These are phyloP conservation scores for Lyophyllum decastes DNA, from an alignment of 768 basidiomycete genomes.

Conservation along the genomic window DNA sequence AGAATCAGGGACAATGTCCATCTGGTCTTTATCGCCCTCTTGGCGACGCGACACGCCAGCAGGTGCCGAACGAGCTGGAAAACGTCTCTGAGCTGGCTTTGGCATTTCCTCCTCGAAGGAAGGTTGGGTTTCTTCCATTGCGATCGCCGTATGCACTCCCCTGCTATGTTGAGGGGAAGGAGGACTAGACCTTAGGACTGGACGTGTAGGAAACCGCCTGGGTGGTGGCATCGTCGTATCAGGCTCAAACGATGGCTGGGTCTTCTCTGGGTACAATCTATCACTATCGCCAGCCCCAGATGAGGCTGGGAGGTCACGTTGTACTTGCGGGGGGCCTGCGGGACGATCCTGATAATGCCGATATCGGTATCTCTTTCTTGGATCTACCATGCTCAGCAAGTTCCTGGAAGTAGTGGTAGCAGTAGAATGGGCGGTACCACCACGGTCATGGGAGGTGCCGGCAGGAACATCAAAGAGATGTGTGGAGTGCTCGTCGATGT, in stretches of 20 bases:
- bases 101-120: constrained; percentile 11
- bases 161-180: neutral
- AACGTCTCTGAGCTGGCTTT: constrained; percentile 7
- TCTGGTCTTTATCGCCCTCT: constrained; percentile 25
- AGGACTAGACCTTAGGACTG: neutral
- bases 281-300: neutral
- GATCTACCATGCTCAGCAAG: constrained; percentile 27
- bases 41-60: constrained; percentile 6
- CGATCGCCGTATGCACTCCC: neutral
- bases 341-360: constrained; percentile 12
- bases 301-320: neutral
- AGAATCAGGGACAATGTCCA: constrained; percentile 66
- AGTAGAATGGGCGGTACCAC: constrained; percentile 2
- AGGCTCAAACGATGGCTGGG: neutral
- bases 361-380: constrained; percentile 29
- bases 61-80: neutral
- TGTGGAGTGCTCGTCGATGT: constrained; percentile 4
- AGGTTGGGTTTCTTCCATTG: constrained; percentile 25
- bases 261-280: neutral
- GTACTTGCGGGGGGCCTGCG: neutral
- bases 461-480: constrained; percentile 9
- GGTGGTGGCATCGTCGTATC: neutral
- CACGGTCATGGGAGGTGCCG: neutral
- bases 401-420: constrained; percentile 11
- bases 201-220: neutral